Conservation (phyloP, 495 filamentous ascomycete genomes). For the Chaetomium cochliodes region DNA sequence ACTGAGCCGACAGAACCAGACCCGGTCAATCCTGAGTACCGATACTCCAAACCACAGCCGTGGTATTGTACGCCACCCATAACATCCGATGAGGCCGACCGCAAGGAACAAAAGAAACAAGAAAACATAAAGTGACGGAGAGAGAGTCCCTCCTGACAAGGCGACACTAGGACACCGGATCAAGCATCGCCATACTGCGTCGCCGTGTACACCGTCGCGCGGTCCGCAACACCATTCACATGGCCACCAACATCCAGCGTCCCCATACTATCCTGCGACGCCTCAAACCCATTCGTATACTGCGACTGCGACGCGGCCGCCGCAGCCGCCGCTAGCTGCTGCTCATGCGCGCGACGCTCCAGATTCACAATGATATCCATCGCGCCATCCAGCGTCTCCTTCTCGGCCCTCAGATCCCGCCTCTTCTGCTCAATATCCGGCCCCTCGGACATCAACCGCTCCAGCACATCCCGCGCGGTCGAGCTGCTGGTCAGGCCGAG, state of each 20-base stretch:
- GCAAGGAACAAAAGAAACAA: background rate
- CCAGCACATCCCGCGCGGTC: conserved; percentile 29
- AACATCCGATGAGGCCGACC: background rate
- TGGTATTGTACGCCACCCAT: background rate
- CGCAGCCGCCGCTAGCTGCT: background rate
- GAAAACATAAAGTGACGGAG: too few relatives aligned
- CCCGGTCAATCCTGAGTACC: background rate
- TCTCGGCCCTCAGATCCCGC: conserved; percentile 38
- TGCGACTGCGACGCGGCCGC: conserved; percentile 5
- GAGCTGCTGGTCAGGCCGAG: conserved; percentile 39
- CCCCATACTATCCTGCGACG: conserved; percentile 16
- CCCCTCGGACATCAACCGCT: conserved; percentile 49
- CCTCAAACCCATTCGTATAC: conserved; percentile 5
- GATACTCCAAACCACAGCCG: background rate
- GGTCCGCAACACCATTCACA: background rate
- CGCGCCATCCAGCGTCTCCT: conserved; percentile 41
- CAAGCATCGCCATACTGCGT: conserved; percentile 23
- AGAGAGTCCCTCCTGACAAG: background rate
- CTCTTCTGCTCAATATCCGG: conserved; percentile 38
- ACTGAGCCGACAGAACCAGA: background rate
- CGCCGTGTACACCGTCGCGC: conserved; percentile 5
- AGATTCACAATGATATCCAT: conserved; percentile 44
- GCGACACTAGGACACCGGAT: background rate
- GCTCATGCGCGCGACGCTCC: conserved; percentile 25
- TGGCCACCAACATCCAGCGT: background rate